Conservation (phyloP, 345 rosid species). For the Boechera retrofracta region DNA sequence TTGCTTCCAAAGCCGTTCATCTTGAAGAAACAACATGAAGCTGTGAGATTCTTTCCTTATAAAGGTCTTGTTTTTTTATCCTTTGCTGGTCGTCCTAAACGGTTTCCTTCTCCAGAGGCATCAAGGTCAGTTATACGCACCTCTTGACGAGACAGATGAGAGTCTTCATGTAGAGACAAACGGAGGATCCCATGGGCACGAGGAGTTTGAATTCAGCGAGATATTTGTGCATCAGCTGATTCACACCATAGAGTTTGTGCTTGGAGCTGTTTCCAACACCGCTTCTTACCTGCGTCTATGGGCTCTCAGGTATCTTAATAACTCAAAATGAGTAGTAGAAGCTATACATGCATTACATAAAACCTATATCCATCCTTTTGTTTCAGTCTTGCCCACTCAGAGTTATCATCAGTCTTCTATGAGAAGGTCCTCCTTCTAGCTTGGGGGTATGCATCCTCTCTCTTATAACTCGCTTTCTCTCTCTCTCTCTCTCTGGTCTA, state of each 20-base stretch:
- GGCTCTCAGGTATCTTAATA: constrained; percentile 77
- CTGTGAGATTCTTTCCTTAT: constrained; percentile 48
- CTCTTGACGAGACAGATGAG: constrained; percentile 68
- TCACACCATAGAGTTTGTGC: constrained; percentile 96
- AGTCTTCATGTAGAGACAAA: constrained; percentile 64
- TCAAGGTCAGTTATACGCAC: constrained; percentile 74
- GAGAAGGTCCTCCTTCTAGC: constrained; percentile 94
- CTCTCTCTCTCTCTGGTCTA: not conserved
- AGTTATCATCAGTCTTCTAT: constrained; percentile 88
- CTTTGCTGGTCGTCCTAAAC: not conserved
- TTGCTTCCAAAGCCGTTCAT: constrained; percentile 91
- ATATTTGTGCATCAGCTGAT: constrained; percentile 94
- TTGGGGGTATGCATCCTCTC: constrained; percentile 68
- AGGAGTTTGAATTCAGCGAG: constrained; percentile 95
- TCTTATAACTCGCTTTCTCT: not conserved
- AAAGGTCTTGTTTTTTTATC: not conserved
- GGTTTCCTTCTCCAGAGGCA: constrained; percentile 62
- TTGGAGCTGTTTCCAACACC: constrained; percentile 97
- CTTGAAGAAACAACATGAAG: constrained; percentile 83
- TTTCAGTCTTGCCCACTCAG: constrained; percentile 89
- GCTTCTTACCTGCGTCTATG: constrained; percentile 95
- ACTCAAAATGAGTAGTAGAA: not conserved
- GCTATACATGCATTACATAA: not conserved
- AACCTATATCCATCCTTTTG: not conserved
- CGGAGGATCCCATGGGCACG: constrained; percentile 68